These are phyloP conservation scores for Geotrichum histeridarum DNA, from an alignment of 1,139 yeast genomes.

Conservation along the genomic window DNA sequence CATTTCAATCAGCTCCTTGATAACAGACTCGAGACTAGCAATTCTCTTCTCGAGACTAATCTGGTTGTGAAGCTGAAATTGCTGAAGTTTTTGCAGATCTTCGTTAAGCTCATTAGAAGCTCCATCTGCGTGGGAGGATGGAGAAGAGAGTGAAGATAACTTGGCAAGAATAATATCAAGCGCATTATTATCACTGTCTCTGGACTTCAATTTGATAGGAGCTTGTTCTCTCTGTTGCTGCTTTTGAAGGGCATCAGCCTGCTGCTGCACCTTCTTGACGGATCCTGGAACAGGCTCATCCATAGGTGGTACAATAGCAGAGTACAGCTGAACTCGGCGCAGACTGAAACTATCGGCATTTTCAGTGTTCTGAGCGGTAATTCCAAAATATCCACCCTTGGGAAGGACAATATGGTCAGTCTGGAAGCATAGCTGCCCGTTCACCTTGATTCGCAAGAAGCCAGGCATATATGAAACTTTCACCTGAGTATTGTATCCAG, in stretches of 20 bases:
- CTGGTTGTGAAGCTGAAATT: slow-evolving; percentile 6
- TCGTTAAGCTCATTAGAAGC: slow-evolving; percentile 8
- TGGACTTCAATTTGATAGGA: background rate
- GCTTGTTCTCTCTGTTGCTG: slow-evolving; percentile 11
- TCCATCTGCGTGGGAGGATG: background rate
- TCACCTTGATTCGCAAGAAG: slow-evolving; percentile 37
- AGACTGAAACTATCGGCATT: slow-evolving; percentile 35
- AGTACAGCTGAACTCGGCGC: slow-evolving; percentile 23
- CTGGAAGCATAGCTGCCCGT: slow-evolving; percentile 38
- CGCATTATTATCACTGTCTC: slow-evolving; percentile 14
- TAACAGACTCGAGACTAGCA: slow-evolving; percentile 10
- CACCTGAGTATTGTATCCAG: slow-evolving; percentile 33
- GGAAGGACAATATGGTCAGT: slow-evolving; percentile 36
- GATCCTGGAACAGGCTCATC: slow-evolving; percentile 11
- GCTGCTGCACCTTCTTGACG: background rate
- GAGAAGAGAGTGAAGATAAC: slow-evolving; percentile 15
- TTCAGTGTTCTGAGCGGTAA: slow-evolving; percentile 36
- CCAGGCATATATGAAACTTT: slow-evolving; percentile 35
- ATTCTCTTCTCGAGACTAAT: slow-evolving; percentile 10
- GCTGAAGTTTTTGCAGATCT: slow-evolving; percentile 4
- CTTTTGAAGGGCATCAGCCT: background rate
- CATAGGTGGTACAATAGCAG: slow-evolving; percentile 21
- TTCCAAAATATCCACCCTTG: slow-evolving; percentile 34
- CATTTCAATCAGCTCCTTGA: slow-evolving; percentile 14
- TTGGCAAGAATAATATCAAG: slow-evolving; percentile 23